Evolutionary conservation across 1,284 basidiomycete species (phyloP).

Genomic region (Bothia castanella): DNA sequence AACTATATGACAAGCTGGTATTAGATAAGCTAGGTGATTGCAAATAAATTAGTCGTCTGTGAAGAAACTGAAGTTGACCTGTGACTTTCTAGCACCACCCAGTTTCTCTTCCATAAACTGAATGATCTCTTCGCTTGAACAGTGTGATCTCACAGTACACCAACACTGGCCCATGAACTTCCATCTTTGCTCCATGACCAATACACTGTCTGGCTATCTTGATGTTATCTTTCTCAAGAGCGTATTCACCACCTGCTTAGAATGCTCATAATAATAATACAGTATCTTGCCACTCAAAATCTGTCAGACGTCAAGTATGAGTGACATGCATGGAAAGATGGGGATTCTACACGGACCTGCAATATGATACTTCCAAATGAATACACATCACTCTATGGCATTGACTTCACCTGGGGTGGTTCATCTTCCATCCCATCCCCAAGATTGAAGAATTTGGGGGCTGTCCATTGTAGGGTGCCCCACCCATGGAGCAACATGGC

Average conservation of each 20-base stretch:
- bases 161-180: constrained; percentile 10
- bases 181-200: constrained; percentile 10
- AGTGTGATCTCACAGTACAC: constrained; percentile 4
- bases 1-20: no score
- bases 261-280: constrained; percentile 14
- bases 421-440: background rate
- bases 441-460: constrained; percentile 30
- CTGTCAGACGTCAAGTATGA: background rate
- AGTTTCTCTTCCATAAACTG: constrained; percentile 8
- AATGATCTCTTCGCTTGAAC: constrained; percentile 1
- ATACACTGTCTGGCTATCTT: background rate
- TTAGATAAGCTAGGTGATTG: no score
- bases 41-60: no score
- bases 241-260: constrained; percentile 12
- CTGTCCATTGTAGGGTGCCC: constrained; percentile 34
- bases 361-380: constrained; percentile 24
- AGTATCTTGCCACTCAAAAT: constrained; percentile 13
- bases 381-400: constrained; percentile 14
- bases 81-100: no score
- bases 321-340: no score
- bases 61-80: no score
- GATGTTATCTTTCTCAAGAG: constrained; percentile 13
- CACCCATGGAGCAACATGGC: constrained; percentile 22
- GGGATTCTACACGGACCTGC: constrained; percentile 17
- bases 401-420: background rate